Evolutionary conservation across 805 yeast genomes (phyloP), one percentile per base, ranked within the genome.

Genomic region (Tetrapisispora arboricola): DNA sequence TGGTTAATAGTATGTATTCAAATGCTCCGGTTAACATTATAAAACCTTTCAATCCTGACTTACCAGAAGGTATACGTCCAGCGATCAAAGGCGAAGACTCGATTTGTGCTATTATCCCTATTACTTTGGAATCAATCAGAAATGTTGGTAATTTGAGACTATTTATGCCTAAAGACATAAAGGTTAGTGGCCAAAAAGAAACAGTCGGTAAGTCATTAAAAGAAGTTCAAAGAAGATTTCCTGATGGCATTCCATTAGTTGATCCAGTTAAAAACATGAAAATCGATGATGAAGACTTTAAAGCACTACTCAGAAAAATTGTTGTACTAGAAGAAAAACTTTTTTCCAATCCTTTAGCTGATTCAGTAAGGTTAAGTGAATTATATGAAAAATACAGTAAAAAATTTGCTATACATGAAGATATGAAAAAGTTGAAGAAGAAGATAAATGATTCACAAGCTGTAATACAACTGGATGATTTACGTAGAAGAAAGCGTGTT

Each of bases 251-350:
- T 27, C 96, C 97, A n/a, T 57, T 78, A 34, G 71, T 92, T 61
- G 95, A 92, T 61, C 97, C 98, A 4, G 68, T 92, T 29, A 80
- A 78, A 46, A 85, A 83, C 57, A 92, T 92, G 98, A 84, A 87
- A 57, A 90, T 92, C 51, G 81, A 77, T 35, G 95, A 85, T 56
- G 74, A 73, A 4, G 84, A 84, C 16, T 92, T 94, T 67, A 67
- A 70, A 53, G 69, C 72, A 39, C 65, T 94, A 39, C 57, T 84
- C 43, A 75, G 78, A 50, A 90, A 92, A 57, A 77, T 85, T 45
- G 88, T 84, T 43, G 88, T 87, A 1, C 68, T 92, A 48, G 92
- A 87, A 55, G 63, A 82, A 5, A 85, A 84, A 58, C 58, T 87
- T 41, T 67, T 70, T 39, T 66, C 81, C 16, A 87, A 84, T 54